phyloP scores from a whole-genome alignment of 805 yeast genomes.

The Saccharomycopsis guyanensis region DNA sequence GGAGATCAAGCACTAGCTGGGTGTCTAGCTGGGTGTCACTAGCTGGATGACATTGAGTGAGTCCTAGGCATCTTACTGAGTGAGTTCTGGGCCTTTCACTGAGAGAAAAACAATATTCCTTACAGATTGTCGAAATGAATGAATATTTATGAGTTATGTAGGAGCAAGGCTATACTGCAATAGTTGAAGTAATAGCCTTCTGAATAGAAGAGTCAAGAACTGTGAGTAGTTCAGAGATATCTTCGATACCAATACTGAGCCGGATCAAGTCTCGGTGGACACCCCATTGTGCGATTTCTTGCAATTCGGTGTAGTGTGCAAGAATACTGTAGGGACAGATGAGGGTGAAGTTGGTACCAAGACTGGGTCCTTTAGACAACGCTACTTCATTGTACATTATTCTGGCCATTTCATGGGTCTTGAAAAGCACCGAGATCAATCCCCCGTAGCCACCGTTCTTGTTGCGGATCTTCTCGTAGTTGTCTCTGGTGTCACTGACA shows the following conservation, averaged over 20 bases:
- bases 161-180: not conserved
- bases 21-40: slow-evolving; percentile 13
- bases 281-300: slow-evolving; percentile 74
- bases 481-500: slow-evolving; percentile 38
- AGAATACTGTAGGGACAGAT: slow-evolving; percentile 86
- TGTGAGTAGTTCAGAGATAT: slow-evolving; percentile 44
- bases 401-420: slow-evolving; percentile 54
- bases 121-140: not conserved
- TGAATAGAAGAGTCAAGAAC: slow-evolving; percentile 48
- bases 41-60: too few relatives aligned
- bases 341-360: slow-evolving; percentile 83
- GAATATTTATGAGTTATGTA: not conserved
- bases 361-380: slow-evolving; percentile 81
- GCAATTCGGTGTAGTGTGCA: slow-evolving; percentile 78
- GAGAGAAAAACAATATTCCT: too few relatives aligned
- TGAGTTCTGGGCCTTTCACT: too few relatives aligned
- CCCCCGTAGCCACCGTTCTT: slow-evolving; percentile 85
- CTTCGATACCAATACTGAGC: slow-evolving; percentile 82
- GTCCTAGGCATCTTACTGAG: too few relatives aligned
- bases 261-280: slow-evolving; percentile 73
- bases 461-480: slow-evolving; percentile 69
- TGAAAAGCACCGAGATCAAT: slow-evolving; percentile 64
- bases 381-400: slow-evolving; percentile 65
- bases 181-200: slow-evolving; percentile 24
- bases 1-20: slow-evolving; percentile 28